Conservation (phyloP, 306 rosid species). For the Quercus engelmannii region DNA sequence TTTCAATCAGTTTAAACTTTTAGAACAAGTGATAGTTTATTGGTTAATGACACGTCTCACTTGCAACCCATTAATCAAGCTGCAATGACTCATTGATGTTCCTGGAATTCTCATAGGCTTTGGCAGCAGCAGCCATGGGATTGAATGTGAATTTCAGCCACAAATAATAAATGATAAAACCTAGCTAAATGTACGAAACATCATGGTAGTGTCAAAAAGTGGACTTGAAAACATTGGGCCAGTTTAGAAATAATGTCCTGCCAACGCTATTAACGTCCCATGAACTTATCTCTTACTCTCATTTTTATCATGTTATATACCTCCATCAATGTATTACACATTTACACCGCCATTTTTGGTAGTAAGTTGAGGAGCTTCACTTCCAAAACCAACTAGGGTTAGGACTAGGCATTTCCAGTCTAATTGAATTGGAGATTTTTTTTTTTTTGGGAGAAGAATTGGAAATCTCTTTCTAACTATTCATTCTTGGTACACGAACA, state of each 20-base stretch:
- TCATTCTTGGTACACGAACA: neutral
- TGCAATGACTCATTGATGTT: constrained; percentile 35
- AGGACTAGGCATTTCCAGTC: neutral
- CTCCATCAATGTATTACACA: neutral
- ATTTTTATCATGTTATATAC: neutral
- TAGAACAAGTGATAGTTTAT: too few species aligned
- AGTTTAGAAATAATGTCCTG: neutral
- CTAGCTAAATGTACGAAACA: too few species aligned
- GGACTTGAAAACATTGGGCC: neutral
- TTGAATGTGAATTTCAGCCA: constrained; percentile 86
- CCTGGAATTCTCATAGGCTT: constrained; percentile 55
- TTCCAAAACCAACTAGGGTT: neutral
- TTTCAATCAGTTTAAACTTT: too few species aligned
- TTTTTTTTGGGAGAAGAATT: too few species aligned
- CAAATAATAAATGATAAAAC: neutral
- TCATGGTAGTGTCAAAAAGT: too few species aligned
- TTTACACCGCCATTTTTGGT: neutral
- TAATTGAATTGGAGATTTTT: neutral
- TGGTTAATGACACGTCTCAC: constrained; percentile 46
- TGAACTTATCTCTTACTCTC: neutral
- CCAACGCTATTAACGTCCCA: neutral
- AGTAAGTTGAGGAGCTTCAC: neutral
- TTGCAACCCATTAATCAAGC: constrained; percentile 62
- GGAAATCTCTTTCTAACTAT: neutral
- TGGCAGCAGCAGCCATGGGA: constrained; percentile 73